These are phyloP conservation scores for Metschnikowia sp. DNA, from an alignment of 805 yeast genomes.

Conservation along the genomic window DNA sequence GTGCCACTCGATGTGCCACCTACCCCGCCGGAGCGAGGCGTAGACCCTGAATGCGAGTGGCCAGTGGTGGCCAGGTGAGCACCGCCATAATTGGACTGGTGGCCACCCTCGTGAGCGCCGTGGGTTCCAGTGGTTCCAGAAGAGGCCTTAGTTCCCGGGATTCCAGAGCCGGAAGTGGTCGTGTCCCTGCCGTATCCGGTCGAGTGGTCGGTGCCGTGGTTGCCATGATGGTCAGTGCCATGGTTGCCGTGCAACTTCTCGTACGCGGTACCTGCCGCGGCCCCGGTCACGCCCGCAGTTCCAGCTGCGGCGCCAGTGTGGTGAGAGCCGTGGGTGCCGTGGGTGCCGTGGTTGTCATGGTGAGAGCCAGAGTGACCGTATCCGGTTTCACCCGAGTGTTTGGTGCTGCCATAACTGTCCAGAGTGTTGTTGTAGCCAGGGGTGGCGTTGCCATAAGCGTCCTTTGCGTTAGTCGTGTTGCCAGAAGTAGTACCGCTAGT, in stretches of 20 bases:
- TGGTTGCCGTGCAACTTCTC: constrained; percentile 7
- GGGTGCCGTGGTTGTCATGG: constrained; percentile 4
- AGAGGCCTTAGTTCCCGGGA: background rate
- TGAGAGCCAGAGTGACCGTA: constrained; percentile 3
- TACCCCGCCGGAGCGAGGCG: background rate
- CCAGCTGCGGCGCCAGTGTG: constrained; percentile 16
- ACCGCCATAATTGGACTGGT: no score
- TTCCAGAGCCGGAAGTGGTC: constrained; percentile 2
- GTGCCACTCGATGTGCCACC: no score
- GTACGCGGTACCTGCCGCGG: constrained; percentile 14
- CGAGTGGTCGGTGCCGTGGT: background rate
- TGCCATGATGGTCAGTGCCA: background rate
- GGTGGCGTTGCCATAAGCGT: constrained; percentile 13
- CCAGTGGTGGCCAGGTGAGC: background rate
- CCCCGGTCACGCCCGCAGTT: constrained; percentile 12
- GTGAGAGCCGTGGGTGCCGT: constrained; percentile 5
- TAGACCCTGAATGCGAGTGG: background rate
- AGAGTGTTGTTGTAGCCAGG: background rate
- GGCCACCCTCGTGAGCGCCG: background rate
- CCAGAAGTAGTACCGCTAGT: constrained; percentile 11
- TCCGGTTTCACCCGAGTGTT: background rate
- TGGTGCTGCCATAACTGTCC: background rate
- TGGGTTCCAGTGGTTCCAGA: constrained; percentile 6
- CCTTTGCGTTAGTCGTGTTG: constrained; percentile 1
- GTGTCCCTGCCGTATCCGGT: background rate